Percentiles rank a stretch among this genome's conserved stretches.
phyloP scores from a whole-genome alignment of 257 asterid genomes.

The Gentiana macrophylla region DNA sequence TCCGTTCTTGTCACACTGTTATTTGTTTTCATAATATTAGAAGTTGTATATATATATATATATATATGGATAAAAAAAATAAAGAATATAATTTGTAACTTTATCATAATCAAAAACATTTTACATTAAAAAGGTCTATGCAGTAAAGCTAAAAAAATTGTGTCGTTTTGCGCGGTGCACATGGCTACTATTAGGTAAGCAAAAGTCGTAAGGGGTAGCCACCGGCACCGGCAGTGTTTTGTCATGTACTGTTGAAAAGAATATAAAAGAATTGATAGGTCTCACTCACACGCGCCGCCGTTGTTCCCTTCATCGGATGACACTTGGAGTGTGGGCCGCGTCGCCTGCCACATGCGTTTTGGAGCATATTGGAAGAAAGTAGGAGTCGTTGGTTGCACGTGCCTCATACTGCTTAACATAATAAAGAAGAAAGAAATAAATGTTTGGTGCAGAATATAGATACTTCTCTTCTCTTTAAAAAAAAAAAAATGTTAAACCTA shows the following conservation, averaged over 20 bases:
- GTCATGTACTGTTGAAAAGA: slow-evolving; percentile 1
- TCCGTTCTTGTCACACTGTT: no score
- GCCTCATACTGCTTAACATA: slow-evolving; percentile 3
- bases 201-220: slow-evolving; percentile 13
- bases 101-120: no score
- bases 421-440: background rate
- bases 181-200: slow-evolving; percentile 13
- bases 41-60: no score
- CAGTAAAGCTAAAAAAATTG: no score
- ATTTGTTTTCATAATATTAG: no score
- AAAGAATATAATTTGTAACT: no score
- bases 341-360: slow-evolving; percentile 21
- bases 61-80: no score
- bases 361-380: background rate
- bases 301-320: slow-evolving; percentile 14
- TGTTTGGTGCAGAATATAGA: no score
- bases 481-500: no score
- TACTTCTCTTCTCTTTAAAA: no score
- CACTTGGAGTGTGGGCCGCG: slow-evolving; percentile 18
- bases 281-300: slow-evolving; percentile 20
- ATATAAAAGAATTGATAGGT: background rate
- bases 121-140: no score
- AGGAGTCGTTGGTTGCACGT: slow-evolving; percentile 15
- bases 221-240: background rate
- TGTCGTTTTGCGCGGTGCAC: slow-evolving; percentile 22